Evolutionary conservation across 495 filamentous ascomycete species (phyloP).

Genomic region (Penicillium samsonianum): DNA sequence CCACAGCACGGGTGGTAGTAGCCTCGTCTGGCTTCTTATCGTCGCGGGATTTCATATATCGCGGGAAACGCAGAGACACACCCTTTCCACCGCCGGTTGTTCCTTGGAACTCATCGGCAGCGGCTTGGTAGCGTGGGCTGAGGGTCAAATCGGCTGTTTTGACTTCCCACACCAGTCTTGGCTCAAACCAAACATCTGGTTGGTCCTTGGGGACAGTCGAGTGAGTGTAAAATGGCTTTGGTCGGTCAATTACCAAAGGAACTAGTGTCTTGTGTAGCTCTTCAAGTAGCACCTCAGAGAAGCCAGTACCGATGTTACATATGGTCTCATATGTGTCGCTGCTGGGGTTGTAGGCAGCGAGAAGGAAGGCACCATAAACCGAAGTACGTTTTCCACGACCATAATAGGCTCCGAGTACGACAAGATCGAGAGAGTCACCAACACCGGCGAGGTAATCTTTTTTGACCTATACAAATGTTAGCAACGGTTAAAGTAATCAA

Average conservation of each 20-base stretch:
- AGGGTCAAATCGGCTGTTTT: conserved; percentile 94
- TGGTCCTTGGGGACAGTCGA: conserved; percentile 82
- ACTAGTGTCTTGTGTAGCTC: conserved; percentile 73
- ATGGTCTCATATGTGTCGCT: conserved; percentile 86
- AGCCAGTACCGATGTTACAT: conserved; percentile 98
- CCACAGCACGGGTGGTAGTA: conserved; percentile 77
- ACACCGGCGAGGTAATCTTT: conserved; percentile 94
- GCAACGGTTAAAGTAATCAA: neutral
- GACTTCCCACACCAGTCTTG: conserved; percentile 92
- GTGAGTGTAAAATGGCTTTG: conserved; percentile 94
- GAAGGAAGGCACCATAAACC: conserved; percentile 90
- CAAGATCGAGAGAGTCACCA: conserved; percentile 94
- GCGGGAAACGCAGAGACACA: conserved; percentile 83
- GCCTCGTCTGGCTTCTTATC: conserved; percentile 96
- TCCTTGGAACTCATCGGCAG: conserved; percentile 57
- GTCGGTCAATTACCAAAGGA: conserved; percentile 74
- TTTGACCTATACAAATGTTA: conserved; percentile 63
- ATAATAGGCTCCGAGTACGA: conserved; percentile 92
- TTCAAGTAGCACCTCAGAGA: conserved; percentile 83
- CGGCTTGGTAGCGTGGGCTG: conserved; percentile 87
- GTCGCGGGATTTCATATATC: conserved; percentile 85
- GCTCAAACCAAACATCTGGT: conserved; percentile 98
- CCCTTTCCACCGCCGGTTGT: conserved; percentile 72
- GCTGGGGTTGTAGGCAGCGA: conserved; percentile 85
- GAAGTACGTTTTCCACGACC: conserved; percentile 94